A percentile compares a stretch with the other conserved stretches of the same genome.
These are phyloP conservation scores for Physcomitrium patens DNA, from an alignment of 225 moss, liverwort and hornwort genomes.

Conservation along the genomic window DNA sequence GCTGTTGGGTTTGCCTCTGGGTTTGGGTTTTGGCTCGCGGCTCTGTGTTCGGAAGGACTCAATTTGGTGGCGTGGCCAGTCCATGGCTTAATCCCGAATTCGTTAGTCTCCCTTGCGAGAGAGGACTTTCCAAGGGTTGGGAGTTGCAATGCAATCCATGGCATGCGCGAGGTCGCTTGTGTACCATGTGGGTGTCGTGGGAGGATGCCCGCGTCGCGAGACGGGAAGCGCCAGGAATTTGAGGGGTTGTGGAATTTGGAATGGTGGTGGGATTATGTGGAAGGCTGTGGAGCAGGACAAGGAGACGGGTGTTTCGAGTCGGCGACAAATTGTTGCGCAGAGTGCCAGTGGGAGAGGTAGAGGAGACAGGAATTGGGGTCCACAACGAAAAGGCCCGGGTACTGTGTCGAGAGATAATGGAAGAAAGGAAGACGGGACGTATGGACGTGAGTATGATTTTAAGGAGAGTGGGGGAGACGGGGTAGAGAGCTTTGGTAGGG, in stretches of 20 bases:
- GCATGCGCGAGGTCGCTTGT: slow-evolving; percentile 22
- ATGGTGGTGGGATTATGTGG: not conserved
- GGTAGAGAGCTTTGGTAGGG: not conserved
- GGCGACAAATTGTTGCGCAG: slow-evolving; percentile 14
- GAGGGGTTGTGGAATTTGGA: too few relatives aligned
- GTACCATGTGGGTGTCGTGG: slow-evolving; percentile 10
- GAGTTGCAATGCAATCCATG: slow-evolving; percentile 34
- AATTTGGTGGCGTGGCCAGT: not conserved
- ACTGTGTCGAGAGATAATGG: slow-evolving; percentile 32
- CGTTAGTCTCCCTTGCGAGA: not conserved
- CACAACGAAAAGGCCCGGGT: slow-evolving; percentile 21
- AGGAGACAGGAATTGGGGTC: slow-evolving; percentile 31
- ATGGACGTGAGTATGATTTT: slow-evolving; percentile 13
- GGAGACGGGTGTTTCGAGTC: not conserved
- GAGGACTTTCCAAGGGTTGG: not conserved
- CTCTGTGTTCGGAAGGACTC: not conserved
- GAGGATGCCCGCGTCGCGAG: not conserved
- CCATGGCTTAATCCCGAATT: slow-evolving; percentile 29
- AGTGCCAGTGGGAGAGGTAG: slow-evolving; percentile 34
- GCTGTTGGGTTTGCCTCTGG: too few relatives aligned
- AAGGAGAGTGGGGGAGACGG: not conserved
- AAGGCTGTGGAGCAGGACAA: not conserved
- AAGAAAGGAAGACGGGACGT: not conserved
- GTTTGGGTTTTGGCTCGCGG: not conserved
- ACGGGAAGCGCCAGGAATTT: too few relatives aligned